phyloP scores from a whole-genome alignment of 148 eudicot species.

The Camellia sinensis region DNA sequence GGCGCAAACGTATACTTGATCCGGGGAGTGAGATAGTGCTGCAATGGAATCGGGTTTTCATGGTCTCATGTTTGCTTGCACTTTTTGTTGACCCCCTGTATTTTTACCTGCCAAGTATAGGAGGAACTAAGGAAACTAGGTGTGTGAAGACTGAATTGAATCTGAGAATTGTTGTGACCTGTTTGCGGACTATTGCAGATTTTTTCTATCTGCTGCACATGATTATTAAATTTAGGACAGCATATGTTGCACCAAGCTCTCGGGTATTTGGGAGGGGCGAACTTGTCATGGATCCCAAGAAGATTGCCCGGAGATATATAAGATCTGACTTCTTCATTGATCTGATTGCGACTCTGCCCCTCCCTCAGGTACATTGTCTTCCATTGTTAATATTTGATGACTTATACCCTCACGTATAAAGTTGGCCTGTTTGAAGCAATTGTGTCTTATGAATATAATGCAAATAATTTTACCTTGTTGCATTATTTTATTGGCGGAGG shows the following conservation, averaged over 20 bases:
- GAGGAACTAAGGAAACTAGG: constrained; percentile 42
- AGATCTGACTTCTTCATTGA: constrained; percentile 79
- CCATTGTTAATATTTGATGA: background rate
- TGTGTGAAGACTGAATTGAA: constrained; percentile 73
- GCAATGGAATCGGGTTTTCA: constrained; percentile 84
- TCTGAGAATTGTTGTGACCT: constrained; percentile 72
- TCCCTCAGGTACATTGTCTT: constrained; percentile 73
- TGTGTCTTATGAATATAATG: background rate
- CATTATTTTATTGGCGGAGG: background rate
- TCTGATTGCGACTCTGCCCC: constrained; percentile 91
- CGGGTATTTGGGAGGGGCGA: constrained; percentile 98
- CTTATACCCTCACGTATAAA: background rate
- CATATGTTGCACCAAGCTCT: constrained; percentile 93
- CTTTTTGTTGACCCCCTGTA: constrained; percentile 87
- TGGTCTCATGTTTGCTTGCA: constrained; percentile 77
- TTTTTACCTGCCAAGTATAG: constrained; percentile 70
- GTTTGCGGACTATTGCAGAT: constrained; percentile 80
- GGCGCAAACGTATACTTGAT: constrained; percentile 77
- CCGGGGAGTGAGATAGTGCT: constrained; percentile 90
- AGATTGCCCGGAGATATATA: constrained; percentile 79
- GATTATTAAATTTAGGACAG: constrained; percentile 85
- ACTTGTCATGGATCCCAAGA: constrained; percentile 92
- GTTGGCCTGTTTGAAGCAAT: background rate
- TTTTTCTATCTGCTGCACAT: constrained; percentile 79
- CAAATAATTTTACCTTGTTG: background rate